Evolutionary conservation across 106 monocot species (phyloP), one percentile per base, ranked within the genome.

Genomic region (Dendrobium catenatum): DNA sequence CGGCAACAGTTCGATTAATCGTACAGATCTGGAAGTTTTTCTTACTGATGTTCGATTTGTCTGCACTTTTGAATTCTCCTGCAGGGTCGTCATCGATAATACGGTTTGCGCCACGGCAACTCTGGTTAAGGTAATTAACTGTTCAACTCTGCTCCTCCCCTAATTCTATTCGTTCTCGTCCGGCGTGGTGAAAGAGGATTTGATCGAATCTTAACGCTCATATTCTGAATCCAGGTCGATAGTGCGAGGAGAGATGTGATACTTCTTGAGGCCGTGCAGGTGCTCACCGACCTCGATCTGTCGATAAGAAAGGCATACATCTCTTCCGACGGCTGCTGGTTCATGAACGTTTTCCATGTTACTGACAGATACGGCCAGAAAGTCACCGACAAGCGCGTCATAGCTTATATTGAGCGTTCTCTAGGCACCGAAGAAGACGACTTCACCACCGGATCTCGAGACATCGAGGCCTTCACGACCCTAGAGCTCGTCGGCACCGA

Each of bases 321-420:
- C 81, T 92, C 92, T 55, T 92, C 87, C 49, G 92, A 92, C 73
- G 89, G 92, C 78, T 81, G 84, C 2, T 92, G 92, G 92, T 92
- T 89, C 84, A 91, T 91, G 91, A 84, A 91, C 81, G 91, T 91
- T 49, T 91, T 91, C 85, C 91, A 91, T 79, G 91, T 92, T 41
- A 89, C 92, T 31, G 89, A 92, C 68, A 79, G 82, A 31, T 67
- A 51, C 72, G 92, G 87, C 29, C 40, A 41, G 68, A 92, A 92
- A 84, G 78, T 92, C 82, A 55, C 87, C 78, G 92, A 92, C 61
- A 85, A 89, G 76, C 77, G 82, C 46, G 78, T 89, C 83, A 64
- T 87, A 55, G 58, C 84, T 51, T 89, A 84, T 84, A 81, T 92
- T 77, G 80, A 89, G 68, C 82, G 87, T 79, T 83, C 83, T 16